Conservation (phyloP, 2,329 filamentous ascomycete species). For the Cylindrodendrum hubeiense region DNA sequence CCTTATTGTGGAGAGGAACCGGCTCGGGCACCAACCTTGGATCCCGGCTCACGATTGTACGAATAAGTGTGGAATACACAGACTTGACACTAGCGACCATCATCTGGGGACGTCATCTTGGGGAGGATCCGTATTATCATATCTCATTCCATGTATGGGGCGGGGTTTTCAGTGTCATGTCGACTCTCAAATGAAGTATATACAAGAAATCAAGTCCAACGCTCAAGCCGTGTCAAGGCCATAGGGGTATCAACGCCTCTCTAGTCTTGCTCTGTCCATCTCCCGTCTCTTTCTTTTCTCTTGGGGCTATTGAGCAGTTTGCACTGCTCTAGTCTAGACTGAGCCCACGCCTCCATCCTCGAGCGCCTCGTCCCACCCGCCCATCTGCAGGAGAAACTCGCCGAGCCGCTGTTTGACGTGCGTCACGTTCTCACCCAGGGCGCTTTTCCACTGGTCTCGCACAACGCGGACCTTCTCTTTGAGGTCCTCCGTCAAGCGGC, state of each 20-base stretch:
- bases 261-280: conserved; percentile 22
- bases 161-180: conserved; percentile 4
- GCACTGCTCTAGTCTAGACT: conserved; percentile 46
- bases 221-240: conserved; percentile 26
- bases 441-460: conserved; percentile 90
- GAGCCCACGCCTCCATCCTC: conserved; percentile 68
- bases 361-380: conserved; percentile 88
- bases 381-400: conserved; percentile 78
- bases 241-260: conserved; percentile 46
- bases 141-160: conserved; percentile 19
- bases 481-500: conserved; percentile 82
- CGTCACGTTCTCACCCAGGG: conserved; percentile 82
- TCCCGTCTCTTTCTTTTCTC: neutral
- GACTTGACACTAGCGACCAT: conserved; percentile 7
- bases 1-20: neutral
- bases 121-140: conserved; percentile 14
- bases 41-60: conserved; percentile 6
- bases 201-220: conserved; percentile 30
- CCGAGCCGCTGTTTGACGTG: conserved; percentile 81
- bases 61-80: conserved; percentile 16
- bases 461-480: conserved; percentile 94
- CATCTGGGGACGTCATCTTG: neutral
- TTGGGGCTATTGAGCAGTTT: neutral
- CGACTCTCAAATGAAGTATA: conserved; percentile 22
- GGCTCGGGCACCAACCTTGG: neutral